Conservation (phyloP, 2,329 filamentous ascomycete genomes). For the Colletotrichum sp. region DNA sequence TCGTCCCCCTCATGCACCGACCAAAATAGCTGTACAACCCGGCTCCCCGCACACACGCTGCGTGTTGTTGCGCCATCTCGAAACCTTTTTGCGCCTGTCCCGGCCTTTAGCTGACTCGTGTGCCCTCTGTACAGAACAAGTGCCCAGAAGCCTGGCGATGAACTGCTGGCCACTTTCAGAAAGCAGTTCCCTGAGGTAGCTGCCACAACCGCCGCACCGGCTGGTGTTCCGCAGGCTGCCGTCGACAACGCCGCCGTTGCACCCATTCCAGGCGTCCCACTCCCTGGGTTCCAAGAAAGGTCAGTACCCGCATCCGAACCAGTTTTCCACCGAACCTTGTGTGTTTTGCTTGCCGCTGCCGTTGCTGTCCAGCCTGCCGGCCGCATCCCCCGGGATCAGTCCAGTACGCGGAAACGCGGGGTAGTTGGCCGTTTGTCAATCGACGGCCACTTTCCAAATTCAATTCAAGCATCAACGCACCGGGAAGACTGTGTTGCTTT, state of each 20-base stretch:
- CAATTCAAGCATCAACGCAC: not conserved
- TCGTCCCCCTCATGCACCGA: conserved; percentile 10
- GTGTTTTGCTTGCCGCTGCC: not conserved
- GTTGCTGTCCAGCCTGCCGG: not conserved
- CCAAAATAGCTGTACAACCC: conserved; percentile 11
- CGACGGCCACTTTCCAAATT: not conserved
- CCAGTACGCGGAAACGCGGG: conserved; percentile 14
- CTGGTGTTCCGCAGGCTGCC: conserved; percentile 38
- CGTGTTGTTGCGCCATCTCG: conserved; percentile 2
- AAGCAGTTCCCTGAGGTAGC: conserved; percentile 80
- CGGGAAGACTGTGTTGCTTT: not conserved
- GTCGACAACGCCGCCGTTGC: conserved; percentile 30
- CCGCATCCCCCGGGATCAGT: not conserved
- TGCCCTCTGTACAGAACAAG: conserved; percentile 60
- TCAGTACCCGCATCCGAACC: not conserved
- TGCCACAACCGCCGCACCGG: conserved; percentile 51
- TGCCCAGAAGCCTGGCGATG: conserved; percentile 85
- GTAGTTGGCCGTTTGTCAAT: not conserved
- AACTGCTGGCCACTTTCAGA: conserved; percentile 84
- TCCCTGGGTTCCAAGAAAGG: conserved; percentile 18
- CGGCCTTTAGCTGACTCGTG: conserved; percentile 9
- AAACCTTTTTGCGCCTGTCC: conserved; percentile 8
- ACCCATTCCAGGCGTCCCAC: conserved; percentile 3
- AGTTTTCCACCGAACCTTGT: not conserved
- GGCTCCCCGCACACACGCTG: conserved; percentile 4